Base-by-base conservation (phyloP, 106 monocot species). In the Triglochin maritima region DNA sequence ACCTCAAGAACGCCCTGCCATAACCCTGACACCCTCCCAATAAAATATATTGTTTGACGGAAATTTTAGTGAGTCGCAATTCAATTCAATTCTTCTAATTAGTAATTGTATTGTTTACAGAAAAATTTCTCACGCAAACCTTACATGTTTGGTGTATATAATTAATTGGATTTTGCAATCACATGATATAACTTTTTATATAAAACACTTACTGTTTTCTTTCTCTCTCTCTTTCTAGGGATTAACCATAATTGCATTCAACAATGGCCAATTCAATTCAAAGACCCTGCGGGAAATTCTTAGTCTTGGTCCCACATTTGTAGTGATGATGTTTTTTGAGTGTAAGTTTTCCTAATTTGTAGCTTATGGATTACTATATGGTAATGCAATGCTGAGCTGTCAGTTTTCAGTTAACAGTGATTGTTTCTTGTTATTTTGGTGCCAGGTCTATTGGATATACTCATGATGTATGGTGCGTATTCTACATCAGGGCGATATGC, bases 391-490 rank as follows among this genome's bases (percentile, higher is more conserved):
- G 29, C 29, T 29, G 29, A 29, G 29, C 29, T 1, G 29, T 29
- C 1, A 29, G 29, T 1, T 29, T 29, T 29, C 29, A 29, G 0
- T 29, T 29, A 29, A 29, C 29, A 29, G 29, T 29, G 1, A 29
- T 29, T 29, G 29, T 29, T 29, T 29, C 29, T 29, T 29, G 29
- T 1, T 29, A 29, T 29, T 29, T 29, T 29, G 29, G 29, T 58
- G 10, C n/a, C n/a, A 58, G n/a, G 58, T 16, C 15, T 58, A 58
- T 74, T 96, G 56, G 96, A 96, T 59, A 77, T 91, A 65, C 63
- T 88, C 14, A 88, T 91, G 96, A 96, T 96, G 96, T 96, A 82
- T 83, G 96, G 96, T 66, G 96, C 88, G 44, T 96, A 81, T 77
- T 79, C 83, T 55, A 96, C 96, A 62, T 86, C 96, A 73, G 87